Evolutionary conservation across 208 protist genomes (phyloP).

Genomic region (Crithidia bombi): DNA sequence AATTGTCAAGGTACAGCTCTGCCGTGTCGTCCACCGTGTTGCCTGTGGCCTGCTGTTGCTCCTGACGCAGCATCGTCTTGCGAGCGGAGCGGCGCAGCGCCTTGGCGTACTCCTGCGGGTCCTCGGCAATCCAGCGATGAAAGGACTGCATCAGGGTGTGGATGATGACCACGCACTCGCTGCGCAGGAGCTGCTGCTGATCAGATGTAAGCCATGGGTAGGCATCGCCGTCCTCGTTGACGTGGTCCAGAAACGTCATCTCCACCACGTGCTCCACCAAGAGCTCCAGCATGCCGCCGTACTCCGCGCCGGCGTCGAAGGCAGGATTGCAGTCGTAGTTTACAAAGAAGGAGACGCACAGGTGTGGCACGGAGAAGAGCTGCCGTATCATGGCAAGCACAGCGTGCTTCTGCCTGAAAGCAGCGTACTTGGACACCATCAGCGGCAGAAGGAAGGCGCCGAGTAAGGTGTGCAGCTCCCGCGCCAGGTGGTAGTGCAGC

Average conservation of each 20-base stretch:
- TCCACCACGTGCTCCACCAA: conserved; percentile 76
- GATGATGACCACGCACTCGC: conserved; percentile 65
- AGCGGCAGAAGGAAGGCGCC: conserved; percentile 73
- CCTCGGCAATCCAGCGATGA: conserved; percentile 78
- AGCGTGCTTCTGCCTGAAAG: conserved; percentile 82
- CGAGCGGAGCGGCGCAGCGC: conserved; percentile 7
- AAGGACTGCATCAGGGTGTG: conserved; percentile 67
- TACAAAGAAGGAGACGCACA: conserved; percentile 81
- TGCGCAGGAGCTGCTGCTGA: conserved; percentile 79
- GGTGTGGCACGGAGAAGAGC: conserved; percentile 63
- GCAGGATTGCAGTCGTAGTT: conserved; percentile 89
- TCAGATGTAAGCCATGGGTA: conserved; percentile 67
- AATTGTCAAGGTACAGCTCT: conserved; percentile 54
- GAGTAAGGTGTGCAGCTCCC: conserved; percentile 74
- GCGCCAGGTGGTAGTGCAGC: conserved; percentile 70
- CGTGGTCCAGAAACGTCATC: conserved; percentile 63
- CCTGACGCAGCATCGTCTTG: conserved; percentile 10
- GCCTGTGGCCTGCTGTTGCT: conserved; percentile 11
- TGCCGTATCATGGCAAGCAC: conserved; percentile 75
- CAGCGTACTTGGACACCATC: conserved; percentile 52
- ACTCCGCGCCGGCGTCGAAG: conserved; percentile 71
- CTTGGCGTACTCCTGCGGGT: conserved; percentile 65
- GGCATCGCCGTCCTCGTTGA: conserved; percentile 38
- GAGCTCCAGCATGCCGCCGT: conserved; percentile 80
- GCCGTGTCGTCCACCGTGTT: conserved; percentile 15